These are phyloP conservation scores for Vicia faba DNA, from an alignment of 306 rosid species.

Conservation along the genomic window DNA sequence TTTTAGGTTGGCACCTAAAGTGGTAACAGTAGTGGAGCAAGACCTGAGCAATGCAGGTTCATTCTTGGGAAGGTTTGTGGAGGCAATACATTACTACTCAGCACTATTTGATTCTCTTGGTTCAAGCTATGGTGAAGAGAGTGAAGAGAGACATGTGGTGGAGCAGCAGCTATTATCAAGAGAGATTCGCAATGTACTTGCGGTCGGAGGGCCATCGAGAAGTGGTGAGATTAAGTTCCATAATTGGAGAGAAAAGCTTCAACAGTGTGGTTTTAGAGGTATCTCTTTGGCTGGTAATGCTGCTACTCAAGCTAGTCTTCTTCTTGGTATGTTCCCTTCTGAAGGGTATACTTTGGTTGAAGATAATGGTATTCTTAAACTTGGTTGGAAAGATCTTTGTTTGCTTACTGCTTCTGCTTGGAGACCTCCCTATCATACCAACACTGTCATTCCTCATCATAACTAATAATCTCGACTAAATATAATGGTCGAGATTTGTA, in stretches of 20 bases:
- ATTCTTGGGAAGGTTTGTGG: slow-evolving; percentile 92
- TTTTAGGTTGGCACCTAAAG: slow-evolving; percentile 91
- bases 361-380: slow-evolving; percentile 91
- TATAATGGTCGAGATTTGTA: background rate
- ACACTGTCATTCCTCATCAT: slow-evolving; percentile 42
- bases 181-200: slow-evolving; percentile 88
- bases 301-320: slow-evolving; percentile 85
- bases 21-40: slow-evolving; percentile 97
- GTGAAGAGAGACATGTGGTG: slow-evolving; percentile 94
- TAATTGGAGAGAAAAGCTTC: slow-evolving; percentile 93
- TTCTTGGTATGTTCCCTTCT: slow-evolving; percentile 93
- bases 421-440: slow-evolving; percentile 70
- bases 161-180: slow-evolving; percentile 89
- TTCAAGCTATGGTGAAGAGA: slow-evolving; percentile 92
- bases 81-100: slow-evolving; percentile 96
- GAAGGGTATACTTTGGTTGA: slow-evolving; percentile 96
- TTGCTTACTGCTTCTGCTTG: slow-evolving; percentile 99
- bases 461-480: background rate
- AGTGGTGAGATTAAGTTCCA: slow-evolving; percentile 83
- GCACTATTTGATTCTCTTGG: slow-evolving; percentile 93
- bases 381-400: slow-evolving; percentile 98
- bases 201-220: slow-evolving; percentile 90
- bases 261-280: slow-evolving; percentile 83
- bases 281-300: slow-evolving; percentile 95
- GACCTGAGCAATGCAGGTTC: slow-evolving; percentile 92